Conservation (phyloP, 306 rosid species). For the Sphenostylis stenocarpa region DNA sequence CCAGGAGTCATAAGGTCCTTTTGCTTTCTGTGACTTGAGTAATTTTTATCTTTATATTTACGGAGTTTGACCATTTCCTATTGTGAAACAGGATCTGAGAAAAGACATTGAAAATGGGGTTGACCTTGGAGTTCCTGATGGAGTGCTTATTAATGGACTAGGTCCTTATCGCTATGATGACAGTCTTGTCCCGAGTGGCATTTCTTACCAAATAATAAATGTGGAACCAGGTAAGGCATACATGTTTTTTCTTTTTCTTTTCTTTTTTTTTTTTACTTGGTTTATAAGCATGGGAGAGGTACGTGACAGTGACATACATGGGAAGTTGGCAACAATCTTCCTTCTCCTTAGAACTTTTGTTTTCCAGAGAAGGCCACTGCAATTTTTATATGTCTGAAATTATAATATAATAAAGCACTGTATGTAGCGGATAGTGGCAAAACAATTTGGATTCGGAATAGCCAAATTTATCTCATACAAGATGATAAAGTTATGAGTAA, state of each 20-base stretch:
- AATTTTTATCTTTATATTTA: conserved; percentile 18
- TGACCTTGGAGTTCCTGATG: conserved; percentile 76
- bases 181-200: conserved; percentile 58
- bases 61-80: conserved; percentile 33
- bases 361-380: neutral
- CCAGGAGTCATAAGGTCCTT: conserved; percentile 74
- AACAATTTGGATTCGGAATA: neutral
- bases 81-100: conserved; percentile 63
- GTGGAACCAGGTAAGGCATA: conserved; percentile 72
- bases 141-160: conserved; percentile 76
- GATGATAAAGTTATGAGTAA: neutral
- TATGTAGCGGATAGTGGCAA: neutral
- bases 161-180: conserved; percentile 79
- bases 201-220: conserved; percentile 66
- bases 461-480: neutral
- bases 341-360: neutral
- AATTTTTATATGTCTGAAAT: neutral
- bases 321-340: neutral
- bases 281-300: neutral
- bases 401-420: neutral
- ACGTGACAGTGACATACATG: neutral
- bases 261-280: neutral
- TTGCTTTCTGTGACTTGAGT: neutral
- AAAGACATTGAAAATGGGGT: conserved; percentile 65
- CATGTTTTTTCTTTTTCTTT: no score